phyloP scores from a whole-genome alignment of 1,284 basidiomycete species.

The Heterobasidion annosum region DNA sequence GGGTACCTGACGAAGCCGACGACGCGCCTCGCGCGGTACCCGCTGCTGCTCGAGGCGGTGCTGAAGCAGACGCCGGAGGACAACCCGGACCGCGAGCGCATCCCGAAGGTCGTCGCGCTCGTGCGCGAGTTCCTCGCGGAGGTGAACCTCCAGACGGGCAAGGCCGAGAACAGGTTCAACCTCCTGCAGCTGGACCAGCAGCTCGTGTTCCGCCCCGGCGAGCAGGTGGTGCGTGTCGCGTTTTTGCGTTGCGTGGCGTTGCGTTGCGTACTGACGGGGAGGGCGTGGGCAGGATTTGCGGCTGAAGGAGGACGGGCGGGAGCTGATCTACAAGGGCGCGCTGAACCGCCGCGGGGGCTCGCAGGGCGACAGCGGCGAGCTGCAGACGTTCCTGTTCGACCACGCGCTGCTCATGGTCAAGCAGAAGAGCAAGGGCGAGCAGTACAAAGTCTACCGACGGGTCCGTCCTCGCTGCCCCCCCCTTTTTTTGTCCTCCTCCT shows the following conservation, averaged over 20 bases:
- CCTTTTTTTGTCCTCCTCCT: too few species aligned
- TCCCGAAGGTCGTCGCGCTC: slow-evolving; percentile 76
- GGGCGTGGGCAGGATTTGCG: slow-evolving; percentile 61
- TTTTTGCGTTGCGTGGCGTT: neutral
- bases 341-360: slow-evolving; percentile 83
- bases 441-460: slow-evolving; percentile 89
- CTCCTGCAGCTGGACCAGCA: slow-evolving; percentile 86
- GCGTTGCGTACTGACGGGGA: neutral
- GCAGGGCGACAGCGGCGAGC: slow-evolving; percentile 77
- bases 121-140: slow-evolving; percentile 80
- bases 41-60: slow-evolving; percentile 88
- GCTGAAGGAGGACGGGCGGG: slow-evolving; percentile 79
- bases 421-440: slow-evolving; percentile 87
- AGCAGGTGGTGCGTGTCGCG: slow-evolving; percentile 55
- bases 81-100: slow-evolving; percentile 75
- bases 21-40: slow-evolving; percentile 93
- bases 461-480: slow-evolving; percentile 35
- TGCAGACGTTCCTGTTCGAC: slow-evolving; percentile 94
- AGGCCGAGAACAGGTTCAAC: slow-evolving; percentile 91
- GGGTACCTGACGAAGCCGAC: slow-evolving; percentile 99
- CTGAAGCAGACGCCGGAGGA: slow-evolving; percentile 91
- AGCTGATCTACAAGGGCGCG: slow-evolving; percentile 91
- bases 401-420: slow-evolving; percentile 96
- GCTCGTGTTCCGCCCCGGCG: slow-evolving; percentile 78
- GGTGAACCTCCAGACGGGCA: slow-evolving; percentile 90